Evolutionary conservation across 768 basidiomycete species (phyloP), one percentile per base, ranked within the genome.

Genomic region (Russula griseocarnosa): DNA sequence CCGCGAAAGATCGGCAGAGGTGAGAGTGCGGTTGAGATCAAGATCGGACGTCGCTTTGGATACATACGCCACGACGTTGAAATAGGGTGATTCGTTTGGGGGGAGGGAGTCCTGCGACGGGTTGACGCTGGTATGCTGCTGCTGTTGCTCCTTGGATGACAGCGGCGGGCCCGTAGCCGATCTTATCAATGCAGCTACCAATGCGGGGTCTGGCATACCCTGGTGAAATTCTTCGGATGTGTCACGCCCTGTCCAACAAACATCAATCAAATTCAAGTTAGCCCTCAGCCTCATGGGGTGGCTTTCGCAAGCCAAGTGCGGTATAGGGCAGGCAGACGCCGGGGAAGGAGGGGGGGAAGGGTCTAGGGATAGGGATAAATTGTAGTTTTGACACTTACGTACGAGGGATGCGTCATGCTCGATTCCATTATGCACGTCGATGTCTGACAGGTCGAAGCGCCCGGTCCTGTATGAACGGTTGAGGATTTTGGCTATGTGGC

Each of bases 401-500:
- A 79, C 77, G 24, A 88, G 75, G 0, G 85, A 86, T 0, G 76
- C 86, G 69, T 88, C 86, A 67, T 88, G 86, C 66, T 88, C 87
- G 60, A 89, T 89, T 7, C 86, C 84, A 64, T 90, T 90, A 72
- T 92, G 90, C 14, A 87, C 70, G 70, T 83, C 82, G 47, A 92
- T 77, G 38, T 92, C 88, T 10, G 76, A 74, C 14, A 92, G 75
- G 69, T 91, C 82, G 66, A 89, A 82, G 8, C 76, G 82, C 60
- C 85, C 89, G 7, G 63, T 79, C 60, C 69, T 66, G 67, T 88
- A 91, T 24, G 74, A 76, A 65, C 80, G 84, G 8, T 79, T 76
- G 60, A 92, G 73, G 75, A 86, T 76, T 8, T 76, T 71, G 3
- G 90, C 87, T 0, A 82, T 79, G 70, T 75, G 82, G 60, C 82